Base-by-base conservation (phyloP, 2,329 filamentous ascomycete genomes). In the Fusarium nanum region DNA sequence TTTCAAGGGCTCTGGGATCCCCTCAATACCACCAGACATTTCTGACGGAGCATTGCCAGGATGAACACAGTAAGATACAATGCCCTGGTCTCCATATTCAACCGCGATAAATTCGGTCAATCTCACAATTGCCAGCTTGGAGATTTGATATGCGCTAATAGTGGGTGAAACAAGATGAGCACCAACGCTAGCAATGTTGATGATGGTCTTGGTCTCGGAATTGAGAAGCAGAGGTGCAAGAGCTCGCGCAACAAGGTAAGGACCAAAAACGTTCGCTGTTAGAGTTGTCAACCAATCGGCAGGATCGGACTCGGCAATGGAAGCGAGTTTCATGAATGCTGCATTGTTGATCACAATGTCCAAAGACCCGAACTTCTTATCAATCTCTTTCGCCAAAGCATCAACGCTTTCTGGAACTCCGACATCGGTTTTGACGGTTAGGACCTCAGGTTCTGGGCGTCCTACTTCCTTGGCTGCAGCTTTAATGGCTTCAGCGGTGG, bases 31-130 rank as follows among this genome's bases (percentile, higher is more conserved):
- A 1, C 66, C 66, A 12, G 45, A 16, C 32, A 56, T 50, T 4
- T 70, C 60, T 2, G 68, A 66, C 3, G 68, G 60, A 14, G 70
- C 23, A 14, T 71, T 71, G 1, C 68, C 56, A 7, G 68, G 68
- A 32, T 70, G 67, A 1, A 71, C 41, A 5, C 32, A 60, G 40
- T 60, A 70, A 0, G 66, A 49, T 0, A 68, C 12, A 1, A 70
- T 34, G 0, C 30, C 52, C 6, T 64, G n/a, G 2, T 62, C 45
- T 5, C 42, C 45, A 18, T 72, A 69, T 23, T 71, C 68, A 4
- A 41, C 23, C 3, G 54, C 50, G 14, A 67, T 53, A 5, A 71
- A 71, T 14, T 70, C 69, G 3, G 68, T 60, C 11, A 71, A n/a
- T 40, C 69, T 60, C 20, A 60, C 25, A 16, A 72, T 32, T 0